Percentiles rank a stretch among this genome's conserved stretches.
Conservation (phyloP, 2,329 filamentous ascomycete genomes). For the Verticillium isaacii region DNA sequence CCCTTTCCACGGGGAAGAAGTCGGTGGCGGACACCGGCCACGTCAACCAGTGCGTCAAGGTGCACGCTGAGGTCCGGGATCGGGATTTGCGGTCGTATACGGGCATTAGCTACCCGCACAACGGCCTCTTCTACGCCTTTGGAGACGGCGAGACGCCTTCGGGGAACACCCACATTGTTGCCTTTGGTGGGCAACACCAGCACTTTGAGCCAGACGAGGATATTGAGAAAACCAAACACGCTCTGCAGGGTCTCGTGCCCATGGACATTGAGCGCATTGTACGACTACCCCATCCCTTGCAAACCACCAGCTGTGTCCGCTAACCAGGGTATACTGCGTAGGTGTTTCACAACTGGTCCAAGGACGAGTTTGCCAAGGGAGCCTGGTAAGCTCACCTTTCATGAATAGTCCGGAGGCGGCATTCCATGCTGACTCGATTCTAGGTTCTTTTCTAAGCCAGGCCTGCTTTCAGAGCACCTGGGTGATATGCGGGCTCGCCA, state of each 20-base stretch:
- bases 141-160: conserved; percentile 38
- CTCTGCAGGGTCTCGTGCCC: conserved; percentile 25
- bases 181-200: conserved; percentile 36
- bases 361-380: conserved; percentile 40
- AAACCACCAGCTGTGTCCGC: too few species aligned
- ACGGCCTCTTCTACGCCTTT: conserved; percentile 35
- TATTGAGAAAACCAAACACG: conserved; percentile 24
- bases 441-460: conserved; percentile 31
- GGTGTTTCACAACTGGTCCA: conserved; percentile 45
- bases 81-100: conserved; percentile 36
- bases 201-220: conserved; percentile 38
- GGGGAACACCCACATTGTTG: conserved; percentile 42
- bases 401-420: too few species aligned
- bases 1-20: conserved; percentile 27
- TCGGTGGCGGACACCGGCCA: conserved; percentile 32
- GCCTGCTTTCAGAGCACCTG: conserved; percentile 30
- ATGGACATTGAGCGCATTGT: conserved; percentile 24
- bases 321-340: conserved; percentile 1
- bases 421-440: background rate
- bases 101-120: conserved; percentile 35
- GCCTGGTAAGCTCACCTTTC: conserved; percentile 23
- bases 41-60: conserved; percentile 39
- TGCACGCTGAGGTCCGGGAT: conserved; percentile 38
- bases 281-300: conserved; percentile 1
- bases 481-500: conserved; percentile 33